A percentile compares a stretch with the other conserved stretches of the same genome.
Evolutionary conservation across 139 green algal species (phyloP).

Genomic region (Spirogloea muscicola): DNA sequence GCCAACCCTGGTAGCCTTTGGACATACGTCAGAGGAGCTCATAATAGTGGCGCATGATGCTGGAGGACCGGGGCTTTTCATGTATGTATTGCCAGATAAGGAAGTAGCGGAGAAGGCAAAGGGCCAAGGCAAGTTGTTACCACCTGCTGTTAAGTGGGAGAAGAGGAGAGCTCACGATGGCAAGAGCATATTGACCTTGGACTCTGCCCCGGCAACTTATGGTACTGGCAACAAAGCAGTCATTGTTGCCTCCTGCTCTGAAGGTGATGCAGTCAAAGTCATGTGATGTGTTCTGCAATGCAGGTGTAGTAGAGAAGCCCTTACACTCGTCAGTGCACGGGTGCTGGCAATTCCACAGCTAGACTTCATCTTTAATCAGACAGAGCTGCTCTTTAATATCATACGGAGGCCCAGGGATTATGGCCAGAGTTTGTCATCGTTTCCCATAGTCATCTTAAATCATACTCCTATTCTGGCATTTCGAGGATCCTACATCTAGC

Average conservation of each 20-base stretch:
- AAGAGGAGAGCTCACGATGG: not conserved
- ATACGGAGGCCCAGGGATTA: no score
- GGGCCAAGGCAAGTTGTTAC: conserved; percentile 34
- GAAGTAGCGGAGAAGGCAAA: conserved; percentile 14
- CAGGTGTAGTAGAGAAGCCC: not conserved
- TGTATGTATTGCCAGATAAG: no score
- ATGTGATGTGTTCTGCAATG: not conserved
- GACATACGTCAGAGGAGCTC: conserved; percentile 6
- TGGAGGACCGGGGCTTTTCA: no score
- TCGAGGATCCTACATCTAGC: no score
- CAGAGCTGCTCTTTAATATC: no score
- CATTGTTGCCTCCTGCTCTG: conserved; percentile 37
- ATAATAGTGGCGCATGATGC: not conserved
- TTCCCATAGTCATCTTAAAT: no score
- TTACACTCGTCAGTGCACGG: no score
- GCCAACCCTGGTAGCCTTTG: conserved; percentile 22
- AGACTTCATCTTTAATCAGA: no score
- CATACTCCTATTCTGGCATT: no score
- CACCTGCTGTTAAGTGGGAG: conserved; percentile 40
- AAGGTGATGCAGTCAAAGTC: no score
- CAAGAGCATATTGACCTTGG: conserved; percentile 34
- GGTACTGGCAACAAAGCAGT: conserved; percentile 4
- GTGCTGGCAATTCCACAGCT: no score
- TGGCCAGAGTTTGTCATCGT: no score
- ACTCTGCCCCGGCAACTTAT: not conserved